Evolutionary conservation across 1,284 basidiomycete genomes (phyloP), one percentile per base, ranked within the genome.

Genomic region (Tilletia caries): DNA sequence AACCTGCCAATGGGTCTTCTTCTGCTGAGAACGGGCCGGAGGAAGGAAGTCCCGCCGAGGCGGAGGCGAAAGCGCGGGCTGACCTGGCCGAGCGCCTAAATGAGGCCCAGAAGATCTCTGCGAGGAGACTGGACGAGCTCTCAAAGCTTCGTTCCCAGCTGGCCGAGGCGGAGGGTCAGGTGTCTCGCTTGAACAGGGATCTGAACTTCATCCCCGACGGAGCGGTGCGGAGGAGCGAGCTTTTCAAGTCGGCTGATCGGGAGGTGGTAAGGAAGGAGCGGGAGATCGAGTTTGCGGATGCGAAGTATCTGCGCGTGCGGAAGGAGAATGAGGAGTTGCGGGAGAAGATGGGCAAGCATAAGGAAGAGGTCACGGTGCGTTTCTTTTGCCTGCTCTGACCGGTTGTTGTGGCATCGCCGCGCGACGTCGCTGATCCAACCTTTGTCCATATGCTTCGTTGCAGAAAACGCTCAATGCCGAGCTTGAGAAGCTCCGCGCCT

Each of bases 401-500:
- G 37, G 2, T 41, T 41, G 15, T 15, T 41, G 37, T n/a, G n/a
- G n/a, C n/a, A n/a, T n/a, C n/a, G n/a, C n/a, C n/a, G n/a, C n/a
- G n/a, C n/a, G n/a, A n/a, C n/a, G n/a, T n/a, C n/a, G n/a, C n/a
- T n/a, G n/a, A n/a, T n/a, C n/a, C 34, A 44, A 44, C 15, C 18
- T n/a, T 10, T 27, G 2, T 66, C 0, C 73, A 71, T 67, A 66
- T 69, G 64, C 60, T n/a, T n/a, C n/a, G n/a, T 18, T 6, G 60
- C 58, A 79, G 66, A 74, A 74, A 20, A 76, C 80, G 73, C 76
- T 77, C 8, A 72, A 67, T 46, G 70, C 67, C 10, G 68, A 75
- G 44, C 69, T 88, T 4, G 88, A 91, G 54, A 91, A 95, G 80
- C 86, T 90, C 69, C 90, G 91, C 79, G 86, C 86, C 15, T 85